Conservation (phyloP, 148 eudicot species). For the Dianthus caryophyllus region DNA sequence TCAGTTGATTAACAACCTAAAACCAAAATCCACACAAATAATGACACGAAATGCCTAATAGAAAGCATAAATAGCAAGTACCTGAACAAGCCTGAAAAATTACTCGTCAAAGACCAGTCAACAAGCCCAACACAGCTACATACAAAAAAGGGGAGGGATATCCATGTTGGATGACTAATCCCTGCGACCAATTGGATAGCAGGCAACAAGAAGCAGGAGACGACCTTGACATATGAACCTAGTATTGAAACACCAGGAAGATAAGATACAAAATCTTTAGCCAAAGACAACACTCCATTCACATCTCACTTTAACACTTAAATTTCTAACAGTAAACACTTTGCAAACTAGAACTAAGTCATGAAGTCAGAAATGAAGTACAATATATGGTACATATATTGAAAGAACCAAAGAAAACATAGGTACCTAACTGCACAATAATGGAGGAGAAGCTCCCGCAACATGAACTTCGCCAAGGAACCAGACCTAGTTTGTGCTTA, state of each 20-base stretch:
- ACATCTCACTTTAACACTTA: not conserved
- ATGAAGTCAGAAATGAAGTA: not conserved
- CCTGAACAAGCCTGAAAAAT: slow-evolving; percentile 73
- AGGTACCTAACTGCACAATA: slow-evolving; percentile 52
- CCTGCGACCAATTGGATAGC: slow-evolving; percentile 78
- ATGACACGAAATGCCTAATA: not conserved
- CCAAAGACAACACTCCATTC: not conserved
- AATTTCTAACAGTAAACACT: not conserved
- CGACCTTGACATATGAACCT: slow-evolving; percentile 70
- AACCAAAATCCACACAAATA: not conserved
- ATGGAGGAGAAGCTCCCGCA: slow-evolving; percentile 45
- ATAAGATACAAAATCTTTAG: slow-evolving; percentile 15
- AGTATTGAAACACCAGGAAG: slow-evolving; percentile 21
- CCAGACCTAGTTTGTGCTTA: slow-evolving; percentile 40
- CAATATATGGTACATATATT: not conserved
- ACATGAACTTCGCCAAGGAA: slow-evolving; percentile 41
- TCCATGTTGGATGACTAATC: slow-evolving; percentile 94
- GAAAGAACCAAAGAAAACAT: slow-evolving; percentile 3
- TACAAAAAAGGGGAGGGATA: slow-evolving; percentile 75
- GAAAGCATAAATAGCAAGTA: slow-evolving; percentile 13
- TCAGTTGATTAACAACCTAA: not conserved
- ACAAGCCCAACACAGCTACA: slow-evolving; percentile 96
- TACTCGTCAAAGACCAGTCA: slow-evolving; percentile 97
- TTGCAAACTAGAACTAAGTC: not conserved
- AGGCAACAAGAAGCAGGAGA: slow-evolving; percentile 69